These are phyloP conservation scores for Aspergillus hortae DNA, from an alignment of 2,329 filamentous ascomycete genomes.

Conservation along the genomic window DNA sequence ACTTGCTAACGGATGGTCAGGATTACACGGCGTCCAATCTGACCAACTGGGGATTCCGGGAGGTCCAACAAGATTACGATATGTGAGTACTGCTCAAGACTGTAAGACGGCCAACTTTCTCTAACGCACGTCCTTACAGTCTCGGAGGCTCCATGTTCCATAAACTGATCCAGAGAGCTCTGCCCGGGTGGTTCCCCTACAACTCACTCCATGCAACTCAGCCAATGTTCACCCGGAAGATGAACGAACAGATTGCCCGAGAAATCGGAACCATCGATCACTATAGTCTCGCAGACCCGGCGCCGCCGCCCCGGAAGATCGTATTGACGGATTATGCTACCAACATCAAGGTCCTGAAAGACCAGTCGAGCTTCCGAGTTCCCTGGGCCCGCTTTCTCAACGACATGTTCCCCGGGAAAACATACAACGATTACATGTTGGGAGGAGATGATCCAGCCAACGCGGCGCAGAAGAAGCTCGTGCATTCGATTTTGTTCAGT, in stretches of 20 bases:
- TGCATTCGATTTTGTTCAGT: constrained; percentile 17
- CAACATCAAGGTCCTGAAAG: constrained; percentile 17
- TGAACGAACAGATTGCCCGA: constrained; percentile 22
- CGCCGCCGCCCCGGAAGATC: constrained; percentile 16
- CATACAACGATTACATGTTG: constrained; percentile 17
- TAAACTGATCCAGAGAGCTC: constrained; percentile 26
- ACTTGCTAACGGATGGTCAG: not conserved
- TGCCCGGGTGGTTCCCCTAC: constrained; percentile 24
- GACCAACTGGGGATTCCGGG: constrained; percentile 40
- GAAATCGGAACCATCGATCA: constrained; percentile 17
- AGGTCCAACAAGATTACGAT: constrained; percentile 29
- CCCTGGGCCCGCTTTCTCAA: constrained; percentile 19
- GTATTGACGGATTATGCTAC: constrained; percentile 16
- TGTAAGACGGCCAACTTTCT: not conserved
- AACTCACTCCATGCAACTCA: constrained; percentile 26
- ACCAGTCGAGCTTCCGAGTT: constrained; percentile 21
- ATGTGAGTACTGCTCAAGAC: constrained; percentile 4
- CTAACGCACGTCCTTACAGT: constrained; percentile 1
- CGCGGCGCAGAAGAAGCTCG: constrained; percentile 15
- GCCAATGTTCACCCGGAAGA: constrained; percentile 25
- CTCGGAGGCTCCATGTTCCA: constrained; percentile 28
- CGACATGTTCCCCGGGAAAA: constrained; percentile 17
- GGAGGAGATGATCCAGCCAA: constrained; percentile 16
- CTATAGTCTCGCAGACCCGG: constrained; percentile 17
- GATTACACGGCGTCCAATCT: constrained; percentile 34